A percentile compares a stretch with the other conserved stretches of the same genome.
Evolutionary conservation across 805 yeast genomes (phyloP).

Genomic region (Maudiozyma saulgeensis): DNA sequence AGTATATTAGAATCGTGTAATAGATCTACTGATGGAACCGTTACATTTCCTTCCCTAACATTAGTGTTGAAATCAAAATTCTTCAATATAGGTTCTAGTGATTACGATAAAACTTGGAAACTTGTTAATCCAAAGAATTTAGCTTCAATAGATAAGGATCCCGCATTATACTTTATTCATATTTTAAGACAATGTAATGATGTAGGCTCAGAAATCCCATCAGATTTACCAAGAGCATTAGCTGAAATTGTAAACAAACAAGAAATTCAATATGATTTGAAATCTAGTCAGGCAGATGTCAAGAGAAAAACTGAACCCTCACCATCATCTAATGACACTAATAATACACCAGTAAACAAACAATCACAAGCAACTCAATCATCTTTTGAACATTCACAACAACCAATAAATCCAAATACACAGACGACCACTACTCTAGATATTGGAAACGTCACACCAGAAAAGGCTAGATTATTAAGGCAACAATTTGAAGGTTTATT

Average conservation of each 20-base stretch:
- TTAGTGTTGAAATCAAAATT: conserved; percentile 57
- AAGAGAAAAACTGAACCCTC: conserved; percentile 16
- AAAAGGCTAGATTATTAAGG: conserved; percentile 27
- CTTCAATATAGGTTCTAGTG: conserved; percentile 68
- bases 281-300: conserved; percentile 43
- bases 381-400: conserved; percentile 28
- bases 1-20: conserved; percentile 46
- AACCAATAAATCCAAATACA: conserved; percentile 1
- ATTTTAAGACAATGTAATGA: conserved; percentile 79
- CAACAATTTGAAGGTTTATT: conserved; percentile 76
- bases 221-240: conserved; percentile 88
- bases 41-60: conserved; percentile 60
- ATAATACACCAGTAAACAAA: no score
- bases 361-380: neutral
- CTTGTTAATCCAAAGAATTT: conserved; percentile 83
- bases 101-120: conserved; percentile 87
- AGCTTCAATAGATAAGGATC: conserved; percentile 88
- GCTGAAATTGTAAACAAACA: conserved; percentile 88
- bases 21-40: conserved; percentile 74
- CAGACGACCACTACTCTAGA: neutral
- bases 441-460: conserved; percentile 3
- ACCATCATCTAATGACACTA: neutral
- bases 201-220: conserved; percentile 74
- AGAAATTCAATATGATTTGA: conserved; percentile 60
- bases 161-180: conserved; percentile 79